phyloP scores from a whole-genome alignment of 345 rosid genomes.

The Camelina sativa region DNA sequence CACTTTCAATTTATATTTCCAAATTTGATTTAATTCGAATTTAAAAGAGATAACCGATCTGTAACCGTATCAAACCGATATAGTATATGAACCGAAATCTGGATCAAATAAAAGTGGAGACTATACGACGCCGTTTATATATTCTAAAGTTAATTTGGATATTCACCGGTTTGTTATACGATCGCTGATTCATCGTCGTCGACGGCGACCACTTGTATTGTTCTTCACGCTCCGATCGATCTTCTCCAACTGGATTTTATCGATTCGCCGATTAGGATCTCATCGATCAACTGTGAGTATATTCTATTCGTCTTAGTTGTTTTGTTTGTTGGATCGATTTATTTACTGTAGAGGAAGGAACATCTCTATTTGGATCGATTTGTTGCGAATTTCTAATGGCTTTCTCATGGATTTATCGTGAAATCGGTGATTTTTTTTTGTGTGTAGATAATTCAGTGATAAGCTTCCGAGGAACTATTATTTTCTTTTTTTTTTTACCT shows the following conservation, averaged over 20 bases:
- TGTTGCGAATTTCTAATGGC: not conserved
- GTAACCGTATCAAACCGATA: not conserved
- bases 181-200: not conserved
- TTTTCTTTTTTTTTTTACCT: not conserved
- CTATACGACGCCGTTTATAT: not conserved
- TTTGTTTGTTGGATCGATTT: not conserved
- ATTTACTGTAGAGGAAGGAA: not conserved
- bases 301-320: not conserved
- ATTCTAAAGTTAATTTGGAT: not conserved
- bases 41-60: too few relatives aligned
- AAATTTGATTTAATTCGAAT: not conserved
- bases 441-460: not conserved
- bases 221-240: not conserved
- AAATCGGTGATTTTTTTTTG: not conserved
- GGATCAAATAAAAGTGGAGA: not conserved
- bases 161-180: not conserved
- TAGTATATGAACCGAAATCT: not conserved
- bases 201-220: not conserved
- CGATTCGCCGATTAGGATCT: not conserved
- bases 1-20: too few relatives aligned
- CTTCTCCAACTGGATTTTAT: not conserved
- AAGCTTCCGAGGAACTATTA: not conserved
- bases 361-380: not conserved
- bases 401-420: slow-evolving; percentile 1
- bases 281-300: slow-evolving; percentile 14